Evolutionary conservation across 495 filamentous ascomycete species (phyloP), one percentile per base, ranked within the genome.

Genomic region (Trichocladium uniseriatum): DNA sequence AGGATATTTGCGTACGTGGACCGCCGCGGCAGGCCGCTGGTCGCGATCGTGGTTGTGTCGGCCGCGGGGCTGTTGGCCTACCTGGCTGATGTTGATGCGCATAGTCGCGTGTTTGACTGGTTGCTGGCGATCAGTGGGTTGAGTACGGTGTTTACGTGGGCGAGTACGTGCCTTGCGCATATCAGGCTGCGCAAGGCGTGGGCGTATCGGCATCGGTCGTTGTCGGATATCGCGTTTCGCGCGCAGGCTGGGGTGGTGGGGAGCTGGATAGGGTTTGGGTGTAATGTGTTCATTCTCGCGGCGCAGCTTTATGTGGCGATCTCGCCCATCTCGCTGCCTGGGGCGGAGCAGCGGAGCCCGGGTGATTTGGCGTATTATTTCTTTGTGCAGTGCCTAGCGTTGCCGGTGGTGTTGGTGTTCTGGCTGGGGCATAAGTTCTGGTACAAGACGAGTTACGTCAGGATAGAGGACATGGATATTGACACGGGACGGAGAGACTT

Each of bases 121-220:
- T 85, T 97, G 72, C 76, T 95, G 51, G 86, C 91, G 34, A 78
- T 96, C 48, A 92, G 86, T 0, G 90, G 87, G 19, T 78, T 97
- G 8, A 87, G 84, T 1, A 86, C 86, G 29, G 82, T 96, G 69
- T 91, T 96, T 71, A 96, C 91, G 29, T 97, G 91, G 91, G 84
- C 79, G 36, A 89, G 85, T 39, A 88, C 94, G 62, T 95, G 89
- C 55, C 70, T 92, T 0, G 74, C 81, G 0, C 91, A 97, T 65
- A 92, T 97, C 65, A 86, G 90, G 13, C 94, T 96, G 74, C 89
- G 91, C 39, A 70, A 73, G 10, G 89, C 79, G 4, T 95, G 88
- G 89, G 69, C 65, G 19, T 46, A 75, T 9, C 81, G 88, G 54
- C 82, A 85, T 47, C 83, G 88, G 61, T 76, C 70, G 10, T 68